phyloP scores from a whole-genome alignment of 306 rosid genomes.

The Hippophae gyantsensis region DNA sequence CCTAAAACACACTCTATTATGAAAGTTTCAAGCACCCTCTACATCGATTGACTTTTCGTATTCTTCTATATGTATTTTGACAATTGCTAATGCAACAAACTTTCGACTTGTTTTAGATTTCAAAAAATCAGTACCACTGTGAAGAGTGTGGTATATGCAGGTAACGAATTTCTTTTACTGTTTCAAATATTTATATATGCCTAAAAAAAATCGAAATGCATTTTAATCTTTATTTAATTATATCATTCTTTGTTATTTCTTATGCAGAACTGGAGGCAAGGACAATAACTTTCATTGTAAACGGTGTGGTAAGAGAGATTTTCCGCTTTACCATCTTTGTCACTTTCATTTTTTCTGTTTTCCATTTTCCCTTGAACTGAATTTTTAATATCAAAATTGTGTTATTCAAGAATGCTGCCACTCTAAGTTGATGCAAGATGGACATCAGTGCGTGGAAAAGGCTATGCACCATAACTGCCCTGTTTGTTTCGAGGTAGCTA shows the following conservation, averaged over 20 bases:
- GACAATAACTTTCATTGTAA: slow-evolving; percentile 58
- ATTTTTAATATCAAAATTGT: neutral
- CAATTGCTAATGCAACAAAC: neutral
- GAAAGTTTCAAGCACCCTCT: neutral
- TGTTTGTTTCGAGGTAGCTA: slow-evolving; percentile 65
- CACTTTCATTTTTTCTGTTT: neutral
- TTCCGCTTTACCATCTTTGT: neutral
- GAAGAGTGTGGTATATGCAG: slow-evolving; percentile 73
- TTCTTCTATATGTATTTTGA: neutral
- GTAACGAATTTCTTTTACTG: slow-evolving; percentile 6
- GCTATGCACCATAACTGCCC: slow-evolving; percentile 82
- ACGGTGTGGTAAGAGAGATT: slow-evolving; percentile 39
- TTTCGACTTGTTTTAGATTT: slow-evolving; percentile 25
- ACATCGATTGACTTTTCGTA: neutral
- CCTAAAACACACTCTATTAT: too few relatives aligned
- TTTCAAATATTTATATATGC: neutral
- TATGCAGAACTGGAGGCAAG: slow-evolving; percentile 47
- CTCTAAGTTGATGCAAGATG: slow-evolving; percentile 42
- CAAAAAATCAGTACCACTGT: slow-evolving; percentile 58
- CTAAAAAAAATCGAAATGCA: neutral
- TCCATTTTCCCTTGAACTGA: slow-evolving; percentile 2
- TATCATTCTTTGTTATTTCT: neutral
- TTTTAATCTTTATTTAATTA: neutral
- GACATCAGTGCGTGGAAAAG: slow-evolving; percentile 53
- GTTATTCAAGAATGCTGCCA: slow-evolving; percentile 53